Conservation (phyloP, 805 yeast species). For the Yarrowia bubula region DNA sequence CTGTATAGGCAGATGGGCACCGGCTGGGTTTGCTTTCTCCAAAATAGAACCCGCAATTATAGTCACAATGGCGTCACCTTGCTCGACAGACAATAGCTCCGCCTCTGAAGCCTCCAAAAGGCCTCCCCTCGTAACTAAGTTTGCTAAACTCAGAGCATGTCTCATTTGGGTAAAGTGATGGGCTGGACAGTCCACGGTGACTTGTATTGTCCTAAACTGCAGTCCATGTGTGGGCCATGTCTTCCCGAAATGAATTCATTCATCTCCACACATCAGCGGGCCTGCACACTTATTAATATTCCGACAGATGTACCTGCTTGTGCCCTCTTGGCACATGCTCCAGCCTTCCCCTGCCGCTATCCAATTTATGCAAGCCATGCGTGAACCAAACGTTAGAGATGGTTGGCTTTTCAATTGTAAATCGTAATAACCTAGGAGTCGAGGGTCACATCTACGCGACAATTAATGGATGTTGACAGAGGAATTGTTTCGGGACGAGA, state of each 20-base stretch:
- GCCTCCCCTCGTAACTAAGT: neutral
- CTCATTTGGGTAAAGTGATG: conserved; percentile 19
- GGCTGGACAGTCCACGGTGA: neutral
- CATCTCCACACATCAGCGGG: neutral
- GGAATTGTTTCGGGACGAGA: too few relatives aligned
- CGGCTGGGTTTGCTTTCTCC: neutral
- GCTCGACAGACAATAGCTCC: neutral
- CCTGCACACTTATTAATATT: neutral
- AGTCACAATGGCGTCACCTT: conserved; percentile 2
- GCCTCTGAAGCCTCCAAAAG: neutral
- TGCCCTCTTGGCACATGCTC: conserved; percentile 9
- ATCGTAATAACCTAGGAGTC: neutral
- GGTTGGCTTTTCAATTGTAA: neutral
- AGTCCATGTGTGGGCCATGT: too few relatives aligned
- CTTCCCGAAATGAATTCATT: too few relatives aligned
- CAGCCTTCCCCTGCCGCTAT: conserved; percentile 6
- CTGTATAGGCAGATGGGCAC: neutral
- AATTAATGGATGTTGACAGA: too few relatives aligned
- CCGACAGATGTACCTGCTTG: conserved; percentile 4
- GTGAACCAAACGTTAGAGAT: neutral
- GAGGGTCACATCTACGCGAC: neutral
- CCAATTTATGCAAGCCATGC: conserved; percentile 23
- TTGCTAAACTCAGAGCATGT: conserved; percentile 14
- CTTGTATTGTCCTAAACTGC: too few relatives aligned
- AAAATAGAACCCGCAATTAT: neutral